Evolutionary conservation across 805 yeast genomes (phyloP).

Genomic region (Saccharomycopsis sp.): DNA sequence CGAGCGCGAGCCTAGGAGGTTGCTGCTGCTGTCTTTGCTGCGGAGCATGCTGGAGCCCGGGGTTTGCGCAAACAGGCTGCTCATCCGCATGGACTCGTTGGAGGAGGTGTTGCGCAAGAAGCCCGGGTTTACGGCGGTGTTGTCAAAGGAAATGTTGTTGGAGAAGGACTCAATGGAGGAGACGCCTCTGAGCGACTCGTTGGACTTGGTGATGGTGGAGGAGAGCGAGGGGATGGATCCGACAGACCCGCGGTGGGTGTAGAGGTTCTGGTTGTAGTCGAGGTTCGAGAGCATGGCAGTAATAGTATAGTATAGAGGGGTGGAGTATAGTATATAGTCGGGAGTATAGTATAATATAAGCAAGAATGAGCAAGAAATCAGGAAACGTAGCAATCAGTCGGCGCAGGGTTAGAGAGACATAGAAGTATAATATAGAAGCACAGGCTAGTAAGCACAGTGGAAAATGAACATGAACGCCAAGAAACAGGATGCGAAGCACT

Average conservation of each 20-base stretch:
- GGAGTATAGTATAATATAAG: neutral
- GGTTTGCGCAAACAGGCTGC: neutral
- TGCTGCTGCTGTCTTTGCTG: neutral
- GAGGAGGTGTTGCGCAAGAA: neutral
- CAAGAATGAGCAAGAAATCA: neutral
- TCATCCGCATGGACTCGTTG: neutral
- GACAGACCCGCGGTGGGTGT: constrained; percentile 13
- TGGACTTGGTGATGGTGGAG: constrained; percentile 14
- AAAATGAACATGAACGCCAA: too few relatives aligned
- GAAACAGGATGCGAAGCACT: too few relatives aligned
- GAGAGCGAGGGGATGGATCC: constrained; percentile 16
- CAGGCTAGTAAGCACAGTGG: neutral
- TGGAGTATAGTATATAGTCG: neutral
- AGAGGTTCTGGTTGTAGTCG: neutral
- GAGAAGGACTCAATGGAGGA: neutral
- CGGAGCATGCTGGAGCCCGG: neutral
- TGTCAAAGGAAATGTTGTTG: neutral
- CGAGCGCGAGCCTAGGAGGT: neutral
- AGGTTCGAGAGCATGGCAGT: neutral
- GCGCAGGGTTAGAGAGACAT: neutral
- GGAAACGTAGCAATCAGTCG: neutral
- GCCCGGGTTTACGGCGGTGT: neutral
- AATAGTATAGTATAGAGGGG: neutral
- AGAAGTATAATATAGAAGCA: neutral
- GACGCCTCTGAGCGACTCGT: constrained; percentile 1